Base-by-base conservation (phyloP, 2,329 filamentous ascomycete genomes). In the Monosporascus sp. region DNA sequence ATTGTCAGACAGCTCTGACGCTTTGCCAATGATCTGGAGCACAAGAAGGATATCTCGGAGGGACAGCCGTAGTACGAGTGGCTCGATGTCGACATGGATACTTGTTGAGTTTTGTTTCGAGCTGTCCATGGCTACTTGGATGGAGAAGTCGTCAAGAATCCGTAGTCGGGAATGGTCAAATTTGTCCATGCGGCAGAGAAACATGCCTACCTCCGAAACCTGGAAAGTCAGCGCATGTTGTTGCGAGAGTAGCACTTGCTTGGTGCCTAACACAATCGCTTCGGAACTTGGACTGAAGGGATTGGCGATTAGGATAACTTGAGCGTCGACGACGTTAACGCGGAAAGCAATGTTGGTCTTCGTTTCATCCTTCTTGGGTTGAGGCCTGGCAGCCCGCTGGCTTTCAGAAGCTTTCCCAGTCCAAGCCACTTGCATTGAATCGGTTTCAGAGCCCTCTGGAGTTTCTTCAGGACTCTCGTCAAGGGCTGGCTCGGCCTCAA, bases 141-240 rank as follows among this genome's bases (percentile, higher is more conserved):
- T 77, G 3, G 91, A 96, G 68, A 99, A 99, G 70, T 99, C 92
- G 66, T 99, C 95, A 34, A 99, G 82, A 56, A 99, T 96, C 18
- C 94, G 85, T 47, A 99, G 79, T 38, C 90, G 84, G 41, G 87
- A 92, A 3, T 89, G 91, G 61, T 99, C 93, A 61, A 97, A 97
- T 57, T 86, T 89, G 70, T 99, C 95, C 94, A 99, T 99, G 14
- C 94, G 88, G 67, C 95, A 99, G 34, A 99, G 72, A 69, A 97
- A 99, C 94, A 99, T 99, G 61, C 94, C 94, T 50, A 97, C 83
- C 65, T 97, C 86, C 7, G 90, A 92, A 3, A 99, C 84, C 66
- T 99, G 93, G 65, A 99, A 81, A 1, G 94, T 97, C 61, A 95
- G 81, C 8, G 93, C 90, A 73, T 97, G 90, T 68, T 99, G 95